Evolutionary conservation across 202 grass and related monocot genomes (phyloP).

Genomic region (Bolboschoenoplectus hybrid): DNA sequence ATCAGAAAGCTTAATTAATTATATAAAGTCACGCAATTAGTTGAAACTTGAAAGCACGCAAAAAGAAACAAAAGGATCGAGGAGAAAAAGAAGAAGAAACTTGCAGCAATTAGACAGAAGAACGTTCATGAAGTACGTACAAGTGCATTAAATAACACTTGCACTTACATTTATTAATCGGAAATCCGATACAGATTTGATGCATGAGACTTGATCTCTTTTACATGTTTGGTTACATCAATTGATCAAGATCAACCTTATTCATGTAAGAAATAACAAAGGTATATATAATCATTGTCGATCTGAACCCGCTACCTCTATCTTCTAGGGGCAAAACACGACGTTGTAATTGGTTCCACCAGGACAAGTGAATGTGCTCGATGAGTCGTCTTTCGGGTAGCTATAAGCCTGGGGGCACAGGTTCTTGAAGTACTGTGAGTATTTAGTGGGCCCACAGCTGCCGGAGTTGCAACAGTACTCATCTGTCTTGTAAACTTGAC

Average conservation of each 20-base stretch:
- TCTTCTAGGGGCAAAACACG: conserved; percentile 43
- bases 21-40: no score
- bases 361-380: conserved; percentile 35
- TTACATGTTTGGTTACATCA: neutral
- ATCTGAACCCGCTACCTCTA: neutral
- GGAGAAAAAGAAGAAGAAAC: no score
- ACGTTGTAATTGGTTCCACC: conserved; percentile 46
- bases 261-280: neutral
- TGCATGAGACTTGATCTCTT: no score
- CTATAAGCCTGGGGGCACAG: conserved; percentile 47
- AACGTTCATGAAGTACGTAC: no score
- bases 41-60: no score
- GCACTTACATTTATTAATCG: no score
- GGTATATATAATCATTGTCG: neutral
- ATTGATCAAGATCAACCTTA: neutral
- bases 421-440: conserved; percentile 44
- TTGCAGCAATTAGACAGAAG: no score
- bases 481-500: conserved; percentile 50
- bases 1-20: no score
- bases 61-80: no score
- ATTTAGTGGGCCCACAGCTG: conserved; percentile 13
- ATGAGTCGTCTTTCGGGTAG: conserved; percentile 34
- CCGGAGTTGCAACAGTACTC: conserved; percentile 48
- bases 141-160: no score
- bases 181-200: no score